Evolutionary conservation across 139 green algal species (phyloP), one percentile per base, ranked within the genome.

Genomic region (Raphidocelis subcapitata): DNA sequence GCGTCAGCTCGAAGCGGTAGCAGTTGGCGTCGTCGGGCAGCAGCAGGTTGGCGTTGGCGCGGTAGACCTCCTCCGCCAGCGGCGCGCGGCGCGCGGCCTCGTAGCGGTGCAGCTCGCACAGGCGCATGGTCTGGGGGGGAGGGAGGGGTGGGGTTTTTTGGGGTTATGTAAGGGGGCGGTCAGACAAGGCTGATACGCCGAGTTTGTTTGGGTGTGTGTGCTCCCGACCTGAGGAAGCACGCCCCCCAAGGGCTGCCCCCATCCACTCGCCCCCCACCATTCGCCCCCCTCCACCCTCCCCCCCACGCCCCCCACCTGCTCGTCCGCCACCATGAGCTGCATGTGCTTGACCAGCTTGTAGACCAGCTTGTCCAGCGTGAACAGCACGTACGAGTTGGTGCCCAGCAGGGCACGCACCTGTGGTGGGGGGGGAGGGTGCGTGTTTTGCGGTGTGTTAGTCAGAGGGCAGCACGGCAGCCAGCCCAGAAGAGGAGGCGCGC

Each of bases 281-380:
- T 49, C 41, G 41, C 41, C 41, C 8, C 41, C 8, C 12, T 49
- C 8, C 12, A 49, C 12, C 41, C 8, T 49, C 8, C 41, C 8
- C 41, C 41, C 41, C 41, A n/a, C 41, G 8, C 79, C 29, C 46
- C 24, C 67, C 49, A 28, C 54, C 24, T 31, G 24, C 5, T 61
- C 12, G 24, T 61, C 54, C 12, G 54, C 54, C 54, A 61, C 24
- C 54, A 61, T 61, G 24, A 84, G 35, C 74, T 79, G 74, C 79
- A 88, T 84, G 67, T 98, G 93, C 80, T 96, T 96, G 26, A 98
- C 84, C 3, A 98, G 63, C 81, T 95, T 95, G 74, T 85, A 82
- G 51, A 96, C 87, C 32, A 98, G 89, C 87, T 98, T 97, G 86
- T 98, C 93, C 57, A 97, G 84, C 41, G 93, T 97, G 88, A 97